Percentiles rank a stretch among this genome's conserved stretches.
These are phyloP conservation scores for Rhododendron griersonianum DNA, from an alignment of 148 eudicot genomes.

Conservation along the genomic window DNA sequence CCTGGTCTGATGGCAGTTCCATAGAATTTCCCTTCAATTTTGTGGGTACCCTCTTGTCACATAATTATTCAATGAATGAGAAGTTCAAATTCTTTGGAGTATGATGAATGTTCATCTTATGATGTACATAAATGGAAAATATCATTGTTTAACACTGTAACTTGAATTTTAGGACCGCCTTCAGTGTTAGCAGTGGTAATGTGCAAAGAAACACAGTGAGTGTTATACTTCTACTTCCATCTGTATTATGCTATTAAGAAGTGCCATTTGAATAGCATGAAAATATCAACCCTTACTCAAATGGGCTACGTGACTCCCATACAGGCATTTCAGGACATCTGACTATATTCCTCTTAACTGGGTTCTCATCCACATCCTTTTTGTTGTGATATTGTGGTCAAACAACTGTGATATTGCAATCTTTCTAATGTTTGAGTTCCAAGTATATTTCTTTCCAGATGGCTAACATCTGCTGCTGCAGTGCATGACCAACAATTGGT, in stretches of 20 bases:
- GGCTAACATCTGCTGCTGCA: conserved; percentile 23
- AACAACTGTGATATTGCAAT: background rate
- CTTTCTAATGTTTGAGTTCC: background rate
- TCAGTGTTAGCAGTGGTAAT: background rate
- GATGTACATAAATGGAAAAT: background rate
- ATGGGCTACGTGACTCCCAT: background rate
- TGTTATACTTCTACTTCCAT: background rate
- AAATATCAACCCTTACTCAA: background rate
- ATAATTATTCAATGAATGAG: too few relatives aligned
- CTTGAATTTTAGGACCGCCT: background rate
- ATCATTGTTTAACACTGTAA: background rate
- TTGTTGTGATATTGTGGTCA: background rate
- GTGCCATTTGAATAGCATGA: background rate
- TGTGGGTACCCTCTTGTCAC: too few relatives aligned
- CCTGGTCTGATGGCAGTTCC: too few relatives aligned
- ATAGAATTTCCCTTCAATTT: too few relatives aligned
- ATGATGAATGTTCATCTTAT: background rate
- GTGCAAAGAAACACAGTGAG: background rate
- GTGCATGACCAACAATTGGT: conserved; percentile 87
- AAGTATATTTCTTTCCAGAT: background rate
- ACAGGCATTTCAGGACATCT: background rate
- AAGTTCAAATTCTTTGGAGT: background rate
- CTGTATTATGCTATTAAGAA: background rate
- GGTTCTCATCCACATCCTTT: background rate
- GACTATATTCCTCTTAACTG: background rate